These are phyloP conservation scores for Linum tenue DNA, from an alignment of 345 rosid genomes.

Conservation along the genomic window DNA sequence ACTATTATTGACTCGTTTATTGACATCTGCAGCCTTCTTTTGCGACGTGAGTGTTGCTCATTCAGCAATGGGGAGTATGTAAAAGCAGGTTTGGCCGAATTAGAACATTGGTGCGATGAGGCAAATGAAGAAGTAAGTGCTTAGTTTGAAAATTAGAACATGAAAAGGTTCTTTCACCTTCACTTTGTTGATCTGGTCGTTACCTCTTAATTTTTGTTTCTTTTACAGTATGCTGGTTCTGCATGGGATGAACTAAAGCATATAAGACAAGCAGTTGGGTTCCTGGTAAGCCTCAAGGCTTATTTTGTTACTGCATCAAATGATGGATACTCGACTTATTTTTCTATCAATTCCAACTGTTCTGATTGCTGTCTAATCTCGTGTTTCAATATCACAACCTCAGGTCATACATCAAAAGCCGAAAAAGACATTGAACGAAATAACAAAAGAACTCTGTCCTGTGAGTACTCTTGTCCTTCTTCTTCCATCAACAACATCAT, in stretches of 20 bases:
- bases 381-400: conserved; percentile 11
- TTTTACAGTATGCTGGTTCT: conserved; percentile 77
- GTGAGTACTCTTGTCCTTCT: conserved; percentile 25
- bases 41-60: conserved; percentile 97
- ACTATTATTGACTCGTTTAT: conserved; percentile 1
- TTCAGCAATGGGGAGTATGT: conserved; percentile 98
- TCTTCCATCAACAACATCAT: not conserved
- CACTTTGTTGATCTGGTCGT: conserved; percentile 4
- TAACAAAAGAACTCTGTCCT: conserved; percentile 90
- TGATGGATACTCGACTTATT: not conserved
- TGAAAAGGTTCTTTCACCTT: too few species aligned
- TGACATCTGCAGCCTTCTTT: conserved; percentile 70
- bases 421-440: conserved; percentile 78
- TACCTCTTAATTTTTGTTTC: conserved; percentile 10
- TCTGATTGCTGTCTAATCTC: not conserved
- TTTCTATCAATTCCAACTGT: too few species aligned
- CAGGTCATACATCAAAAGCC: conserved; percentile 99
- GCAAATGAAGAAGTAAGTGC: conserved; percentile 82
- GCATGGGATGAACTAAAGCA: conserved; percentile 98
- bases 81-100: conserved; percentile 86
- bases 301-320: not conserved
- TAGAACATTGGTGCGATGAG: conserved; percentile 78
- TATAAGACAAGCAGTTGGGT: conserved; percentile 98
- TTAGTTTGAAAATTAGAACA: not conserved
- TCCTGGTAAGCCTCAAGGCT: conserved; percentile 49